Percentiles rank a stretch among this genome's conserved stretches.
phyloP scores from a whole-genome alignment of 805 yeast genomes.

The Huiozyma sinensis region DNA sequence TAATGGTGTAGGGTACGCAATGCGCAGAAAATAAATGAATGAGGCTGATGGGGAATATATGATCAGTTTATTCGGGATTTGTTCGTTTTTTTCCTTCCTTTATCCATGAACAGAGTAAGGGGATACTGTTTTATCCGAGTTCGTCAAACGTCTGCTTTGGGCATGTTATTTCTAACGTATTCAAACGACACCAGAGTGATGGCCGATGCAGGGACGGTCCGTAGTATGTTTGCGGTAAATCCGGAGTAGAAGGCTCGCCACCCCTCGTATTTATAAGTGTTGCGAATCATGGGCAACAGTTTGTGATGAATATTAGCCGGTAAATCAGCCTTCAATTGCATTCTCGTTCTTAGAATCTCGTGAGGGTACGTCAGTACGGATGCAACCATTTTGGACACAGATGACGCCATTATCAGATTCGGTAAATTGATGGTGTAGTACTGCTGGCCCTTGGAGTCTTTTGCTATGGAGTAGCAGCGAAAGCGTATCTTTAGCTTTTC shows the following conservation, averaged over 20 bases:
- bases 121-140: neutral
- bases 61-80: too few species aligned
- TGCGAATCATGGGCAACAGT: constrained; percentile 18
- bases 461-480: constrained; percentile 17
- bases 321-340: constrained; percentile 47
- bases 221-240: constrained; percentile 66
- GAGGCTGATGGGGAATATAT: too few species aligned
- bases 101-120: neutral
- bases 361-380: constrained; percentile 88
- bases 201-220: constrained; percentile 93
- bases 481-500: constrained; percentile 63
- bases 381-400: constrained; percentile 79
- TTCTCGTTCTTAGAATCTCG: constrained; percentile 83
- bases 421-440: constrained; percentile 24
- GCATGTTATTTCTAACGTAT: constrained; percentile 41
- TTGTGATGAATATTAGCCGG: constrained; percentile 17
- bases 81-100: too few species aligned
- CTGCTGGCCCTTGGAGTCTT: constrained; percentile 4
- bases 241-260: constrained; percentile 81
- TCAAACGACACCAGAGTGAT: constrained; percentile 92
- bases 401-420: constrained; percentile 54
- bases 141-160: neutral
- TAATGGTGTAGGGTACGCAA: too few species aligned
- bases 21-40: too few species aligned
- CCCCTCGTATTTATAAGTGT: constrained; percentile 49